A percentile compares a stretch with the other conserved stretches of the same genome.
phyloP scores from a whole-genome alignment of 163 green algal species.

The Prototheca cutis region DNA sequence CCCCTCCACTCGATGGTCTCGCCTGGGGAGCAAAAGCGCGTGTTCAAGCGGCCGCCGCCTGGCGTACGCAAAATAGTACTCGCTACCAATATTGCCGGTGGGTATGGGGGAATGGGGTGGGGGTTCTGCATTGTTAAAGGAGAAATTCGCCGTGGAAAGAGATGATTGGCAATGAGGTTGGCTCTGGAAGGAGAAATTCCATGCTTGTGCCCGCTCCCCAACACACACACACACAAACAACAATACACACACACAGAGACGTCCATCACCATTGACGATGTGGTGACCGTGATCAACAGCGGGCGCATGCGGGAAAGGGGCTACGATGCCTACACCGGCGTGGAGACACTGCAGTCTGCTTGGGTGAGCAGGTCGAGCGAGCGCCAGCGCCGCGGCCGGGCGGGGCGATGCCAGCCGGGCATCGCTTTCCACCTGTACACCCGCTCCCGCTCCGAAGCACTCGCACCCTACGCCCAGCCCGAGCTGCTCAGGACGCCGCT shows the following conservation, averaged over 20 bases:
- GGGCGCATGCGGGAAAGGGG: slow-evolving; percentile 76
- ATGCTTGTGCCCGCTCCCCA: no score
- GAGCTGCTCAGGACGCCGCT: slow-evolving; percentile 80
- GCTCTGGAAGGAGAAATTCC: no score
- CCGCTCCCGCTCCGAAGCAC: slow-evolving; percentile 21
- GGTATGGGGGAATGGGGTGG: neutral
- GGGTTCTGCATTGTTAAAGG: no score
- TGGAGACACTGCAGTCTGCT: slow-evolving; percentile 58
- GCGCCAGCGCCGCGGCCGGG: slow-evolving; percentile 61
- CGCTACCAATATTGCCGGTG: slow-evolving; percentile 76
- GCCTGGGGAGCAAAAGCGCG: slow-evolving; percentile 57
- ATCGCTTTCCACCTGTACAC: slow-evolving; percentile 80
- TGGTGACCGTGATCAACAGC: slow-evolving; percentile 76
- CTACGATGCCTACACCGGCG: slow-evolving; percentile 75
- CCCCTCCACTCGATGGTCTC: slow-evolving; percentile 70
- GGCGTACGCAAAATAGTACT: slow-evolving; percentile 76
- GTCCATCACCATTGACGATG: slow-evolving; percentile 85
- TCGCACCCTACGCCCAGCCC: slow-evolving; percentile 65
- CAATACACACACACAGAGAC: no score
- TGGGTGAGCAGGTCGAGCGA: slow-evolving; percentile 51
- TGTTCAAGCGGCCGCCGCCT: slow-evolving; percentile 42
- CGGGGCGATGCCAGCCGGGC: slow-evolving; percentile 63
- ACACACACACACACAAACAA: no score
- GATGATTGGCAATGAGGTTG: no score
- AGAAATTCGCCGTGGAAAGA: no score